Evolutionary conservation across 139 green algal genomes (phyloP), one percentile per base, ranked within the genome.

Genomic region (Micractinium conductrix): DNA sequence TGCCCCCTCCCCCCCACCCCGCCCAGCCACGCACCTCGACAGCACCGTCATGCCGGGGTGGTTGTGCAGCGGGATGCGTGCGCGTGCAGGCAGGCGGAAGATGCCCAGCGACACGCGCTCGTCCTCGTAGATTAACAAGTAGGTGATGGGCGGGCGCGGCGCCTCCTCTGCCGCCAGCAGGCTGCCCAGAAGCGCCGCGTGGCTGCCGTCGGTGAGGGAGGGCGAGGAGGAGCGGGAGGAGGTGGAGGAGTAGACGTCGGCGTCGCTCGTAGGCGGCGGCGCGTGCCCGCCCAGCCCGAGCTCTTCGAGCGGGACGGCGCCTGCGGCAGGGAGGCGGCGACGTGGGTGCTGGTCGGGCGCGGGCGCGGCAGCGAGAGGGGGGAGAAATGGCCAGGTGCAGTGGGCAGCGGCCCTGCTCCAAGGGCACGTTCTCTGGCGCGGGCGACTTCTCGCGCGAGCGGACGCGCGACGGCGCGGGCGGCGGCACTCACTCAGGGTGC

Each of bases 11-110:
- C 30, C n/a, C 33, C 9, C 35, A 26, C 21, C 10, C 8, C 67
- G 37, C 0, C 84, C 17, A 10, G 68, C 6, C 71, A 37, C 58
- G 88, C 76, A 95, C 93, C 78, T 87, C 62, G 87, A 91, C 22
- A 95, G 67, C 14, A 94, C 92, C 2, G 88, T 92, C 92, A 95
- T 95, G 28, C 91, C 94, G 19, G 95, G 95, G 80, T 98, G 95
- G 84, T 98, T 93, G 87, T 98, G 96, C 75, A 99, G 89, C 48
- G 96, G 96, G 45, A 99, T 96, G 26, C 60, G 63, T 0, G 93
- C 88, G 1, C 85, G 74, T 14, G 75, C 44, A 0, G 94, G 93
- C 42, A 98, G 82, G 81, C 92, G 95, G 75, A 98, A 98, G 35
- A 98, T 95, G 45, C 96, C 96, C 42, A 98, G 84, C 2, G 92